phyloP scores from a whole-genome alignment of 1,284 basidiomycete genomes.

The Tilletia indica region DNA sequence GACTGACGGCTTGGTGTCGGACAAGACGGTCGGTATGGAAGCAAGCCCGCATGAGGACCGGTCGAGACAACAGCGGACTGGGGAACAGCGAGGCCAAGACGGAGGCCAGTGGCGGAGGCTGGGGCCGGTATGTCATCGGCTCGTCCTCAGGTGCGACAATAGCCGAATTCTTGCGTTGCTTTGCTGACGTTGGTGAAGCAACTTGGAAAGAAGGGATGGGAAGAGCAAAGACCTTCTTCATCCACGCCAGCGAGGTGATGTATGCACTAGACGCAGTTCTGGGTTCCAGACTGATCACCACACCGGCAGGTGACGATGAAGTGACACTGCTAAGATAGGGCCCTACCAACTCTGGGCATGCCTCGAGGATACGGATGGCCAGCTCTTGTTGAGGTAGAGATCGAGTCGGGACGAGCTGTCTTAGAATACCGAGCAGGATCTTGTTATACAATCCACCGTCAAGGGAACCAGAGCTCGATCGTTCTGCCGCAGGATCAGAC shows the following conservation, averaged over 20 bases:
- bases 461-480: neutral
- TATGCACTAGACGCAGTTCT: slow-evolving; percentile 76
- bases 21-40: slow-evolving; percentile 65
- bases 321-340: slow-evolving; percentile 61
- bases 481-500: slow-evolving; percentile 39
- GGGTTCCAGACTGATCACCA: slow-evolving; percentile 77
- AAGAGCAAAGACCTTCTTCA: slow-evolving; percentile 73
- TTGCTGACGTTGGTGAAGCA: neutral
- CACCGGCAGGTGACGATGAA: slow-evolving; percentile 58
- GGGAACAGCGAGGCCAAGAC: slow-evolving; percentile 60
- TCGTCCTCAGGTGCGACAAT: neutral
- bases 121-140: slow-evolving; percentile 61
- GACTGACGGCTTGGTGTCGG: slow-evolving; percentile 75
- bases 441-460: slow-evolving; percentile 67
- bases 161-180: neutral
- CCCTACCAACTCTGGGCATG: slow-evolving; percentile 81
- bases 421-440: slow-evolving; percentile 74
- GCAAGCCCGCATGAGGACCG: slow-evolving; percentile 71
- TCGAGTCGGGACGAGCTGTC: slow-evolving; percentile 74
- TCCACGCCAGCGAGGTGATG: slow-evolving; percentile 81
- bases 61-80: slow-evolving; percentile 30
- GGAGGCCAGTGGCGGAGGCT: slow-evolving; percentile 69
- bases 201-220: slow-evolving; percentile 63
- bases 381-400: slow-evolving; percentile 82
- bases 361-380: slow-evolving; percentile 71